Evolutionary conservation across 2,329 filamentous ascomycete genomes (phyloP), one percentile per base, ranked within the genome.

Genomic region (Aspergillus transmontanensis): DNA sequence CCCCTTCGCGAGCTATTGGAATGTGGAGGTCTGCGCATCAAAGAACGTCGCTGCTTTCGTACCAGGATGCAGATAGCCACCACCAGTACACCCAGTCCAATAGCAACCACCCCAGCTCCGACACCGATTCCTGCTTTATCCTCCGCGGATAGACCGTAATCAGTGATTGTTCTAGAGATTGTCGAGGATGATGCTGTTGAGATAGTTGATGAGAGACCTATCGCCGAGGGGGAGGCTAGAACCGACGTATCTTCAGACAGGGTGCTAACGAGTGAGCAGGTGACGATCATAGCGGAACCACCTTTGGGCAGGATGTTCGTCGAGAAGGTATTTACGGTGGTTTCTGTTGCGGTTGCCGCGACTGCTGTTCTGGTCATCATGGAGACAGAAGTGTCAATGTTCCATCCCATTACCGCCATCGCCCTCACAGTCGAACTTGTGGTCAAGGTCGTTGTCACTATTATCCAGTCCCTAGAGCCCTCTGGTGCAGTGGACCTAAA

Each of bases 211-310:
- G 19, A 9, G 6, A n/a, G 6, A 9, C 16, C 16, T 19, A 41
- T 10, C 6, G 7, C 3, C 1, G 16, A n/a, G 0, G 6, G 9
- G 16, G 39, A n/a, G 3, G 39, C 39, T n/a, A n/a, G 3, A 4
- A n/a, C 1, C 4, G 39, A 10, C 9, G 16, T 1, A n/a, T 41
- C 16, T 14, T n/a, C 14, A 1, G 19, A 1, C 3, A 0, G 14
- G 39, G 16, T 4, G 3, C 2, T n/a, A 41, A n/a, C 4, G 12
- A 14, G 6, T 41, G 19, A 9, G 19, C 3, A 9, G 7, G 1
- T 3, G 0, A 41, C 1, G 3, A 4, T 41, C 6, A n/a, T 10
- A n/a, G 0, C 5, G 0, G 19, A 41, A n/a, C 6, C 4, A 2
- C 4, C 6, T 10, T 19, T 4, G 4, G 3, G 19, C 1, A 1